These are phyloP conservation scores for Hygrocybe coccinea DNA, from an alignment of 768 basidiomycete species.

Conservation along the genomic window DNA sequence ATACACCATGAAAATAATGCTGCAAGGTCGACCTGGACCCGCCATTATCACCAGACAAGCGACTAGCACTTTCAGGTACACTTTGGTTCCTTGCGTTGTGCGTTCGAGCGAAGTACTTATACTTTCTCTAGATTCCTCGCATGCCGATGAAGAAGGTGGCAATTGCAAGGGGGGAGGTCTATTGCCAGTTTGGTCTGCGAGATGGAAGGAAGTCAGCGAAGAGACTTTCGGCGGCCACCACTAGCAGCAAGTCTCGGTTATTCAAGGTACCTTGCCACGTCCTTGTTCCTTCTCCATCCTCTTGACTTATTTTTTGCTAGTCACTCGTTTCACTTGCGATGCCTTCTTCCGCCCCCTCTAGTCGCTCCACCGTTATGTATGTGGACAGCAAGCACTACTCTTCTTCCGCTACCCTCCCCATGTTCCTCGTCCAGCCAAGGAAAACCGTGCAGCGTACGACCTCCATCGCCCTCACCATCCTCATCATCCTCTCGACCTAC, in stretches of 20 bases:
- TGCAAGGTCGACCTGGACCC: background rate
- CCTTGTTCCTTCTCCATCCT: no score
- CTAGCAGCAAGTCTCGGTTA: no score
- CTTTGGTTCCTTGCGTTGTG: no score
- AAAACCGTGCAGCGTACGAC: conserved; percentile 52
- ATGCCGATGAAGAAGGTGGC: no score
- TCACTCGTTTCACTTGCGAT: background rate
- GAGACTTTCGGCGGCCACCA: background rate
- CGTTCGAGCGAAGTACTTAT: no score
- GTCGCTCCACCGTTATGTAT: background rate
- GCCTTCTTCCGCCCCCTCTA: background rate
- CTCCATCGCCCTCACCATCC: conserved; percentile 48
- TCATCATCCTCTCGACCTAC: conserved; percentile 50
- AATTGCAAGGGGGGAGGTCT: no score
- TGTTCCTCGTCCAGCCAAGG: conserved; percentile 31
- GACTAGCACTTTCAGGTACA: background rate
- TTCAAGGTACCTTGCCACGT: no score
- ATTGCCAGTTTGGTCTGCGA: no score
- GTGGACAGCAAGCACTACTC: background rate
- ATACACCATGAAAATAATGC: no score
- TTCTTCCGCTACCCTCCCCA: background rate
- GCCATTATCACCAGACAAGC: background rate
- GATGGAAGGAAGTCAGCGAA: no score
- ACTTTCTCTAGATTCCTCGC: no score
- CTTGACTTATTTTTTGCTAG: background rate